These are phyloP conservation scores for Leptosphaerulina australis DNA, from an alignment of 2,329 filamentous ascomycete species.

Conservation along the genomic window DNA sequence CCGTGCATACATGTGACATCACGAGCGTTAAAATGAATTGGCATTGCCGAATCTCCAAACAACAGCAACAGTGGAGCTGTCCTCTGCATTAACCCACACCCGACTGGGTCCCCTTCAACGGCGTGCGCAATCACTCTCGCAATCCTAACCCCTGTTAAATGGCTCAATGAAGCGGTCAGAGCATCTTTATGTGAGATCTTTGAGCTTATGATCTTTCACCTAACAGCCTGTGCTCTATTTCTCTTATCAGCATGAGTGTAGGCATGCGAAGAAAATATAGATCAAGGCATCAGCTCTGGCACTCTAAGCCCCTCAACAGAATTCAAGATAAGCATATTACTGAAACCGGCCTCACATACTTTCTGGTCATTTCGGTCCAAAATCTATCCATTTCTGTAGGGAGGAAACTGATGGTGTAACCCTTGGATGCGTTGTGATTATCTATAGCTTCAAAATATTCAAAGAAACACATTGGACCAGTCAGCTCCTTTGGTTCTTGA, in stretches of 20 bases:
- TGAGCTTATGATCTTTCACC: not conserved
- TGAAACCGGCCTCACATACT: not conserved
- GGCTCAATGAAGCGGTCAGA: not conserved
- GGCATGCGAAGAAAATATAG: too few relatives aligned
- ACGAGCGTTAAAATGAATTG: not conserved
- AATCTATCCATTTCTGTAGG: too few relatives aligned
- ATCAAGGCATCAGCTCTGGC: not conserved
- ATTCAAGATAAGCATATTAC: not conserved
- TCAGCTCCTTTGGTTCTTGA: not conserved
- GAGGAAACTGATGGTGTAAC: too few relatives aligned
- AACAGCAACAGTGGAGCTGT: not conserved
- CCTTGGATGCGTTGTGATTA: not conserved
- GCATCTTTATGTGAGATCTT: not conserved
- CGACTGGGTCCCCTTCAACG: not conserved
- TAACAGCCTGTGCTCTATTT: not conserved
- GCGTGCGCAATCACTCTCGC: not conserved
- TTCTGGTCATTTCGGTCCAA: not conserved
- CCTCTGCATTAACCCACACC: not conserved
- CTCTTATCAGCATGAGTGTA: not conserved
- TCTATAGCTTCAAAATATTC: not conserved
- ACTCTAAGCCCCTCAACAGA: not conserved
- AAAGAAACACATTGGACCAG: not conserved
- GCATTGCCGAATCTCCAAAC: conserved; percentile 2
- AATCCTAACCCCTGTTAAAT: not conserved
- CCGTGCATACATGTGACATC: conserved; percentile 14